Percentiles rank a stretch among this genome's conserved stretches.
Evolutionary conservation across 331 rosid genomes (phyloP).

Genomic region (Phaseolus coccineus): DNA sequence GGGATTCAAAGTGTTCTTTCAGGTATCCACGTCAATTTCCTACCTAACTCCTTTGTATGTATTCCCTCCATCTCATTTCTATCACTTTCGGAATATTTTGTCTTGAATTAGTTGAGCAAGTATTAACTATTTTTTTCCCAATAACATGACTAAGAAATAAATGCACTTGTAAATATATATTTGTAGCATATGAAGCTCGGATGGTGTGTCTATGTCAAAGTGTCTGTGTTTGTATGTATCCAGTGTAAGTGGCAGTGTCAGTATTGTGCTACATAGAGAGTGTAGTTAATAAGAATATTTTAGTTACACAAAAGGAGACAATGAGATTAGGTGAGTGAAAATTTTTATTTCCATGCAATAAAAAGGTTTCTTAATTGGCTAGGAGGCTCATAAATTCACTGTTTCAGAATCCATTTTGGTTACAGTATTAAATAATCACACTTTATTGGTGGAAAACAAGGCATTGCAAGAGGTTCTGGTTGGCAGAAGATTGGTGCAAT

Average conservation of each 20-base stretch:
- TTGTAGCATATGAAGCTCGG: neutral
- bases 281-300: neutral
- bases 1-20: constrained; percentile 72
- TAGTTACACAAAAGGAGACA: neutral
- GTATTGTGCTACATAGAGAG: no score
- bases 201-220: no score
- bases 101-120: no score
- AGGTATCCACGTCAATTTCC: constrained; percentile 46
- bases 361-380: neutral
- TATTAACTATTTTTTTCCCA: neutral
- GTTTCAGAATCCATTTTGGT: neutral
- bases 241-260: no score
- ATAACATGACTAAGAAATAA: neutral
- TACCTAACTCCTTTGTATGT: neutral
- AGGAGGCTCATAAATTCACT: neutral
- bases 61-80: neutral
- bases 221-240: no score
- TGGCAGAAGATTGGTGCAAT: constrained; percentile 75
- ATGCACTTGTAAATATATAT: neutral
- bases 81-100: neutral
- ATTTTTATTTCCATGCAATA: neutral
- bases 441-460: constrained; percentile 28
- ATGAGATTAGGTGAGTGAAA: neutral
- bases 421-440: neutral
- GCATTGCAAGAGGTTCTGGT: constrained; percentile 47